phyloP scores from a whole-genome alignment of 2,329 filamentous ascomycete genomes.

The Fusarium hostae region DNA sequence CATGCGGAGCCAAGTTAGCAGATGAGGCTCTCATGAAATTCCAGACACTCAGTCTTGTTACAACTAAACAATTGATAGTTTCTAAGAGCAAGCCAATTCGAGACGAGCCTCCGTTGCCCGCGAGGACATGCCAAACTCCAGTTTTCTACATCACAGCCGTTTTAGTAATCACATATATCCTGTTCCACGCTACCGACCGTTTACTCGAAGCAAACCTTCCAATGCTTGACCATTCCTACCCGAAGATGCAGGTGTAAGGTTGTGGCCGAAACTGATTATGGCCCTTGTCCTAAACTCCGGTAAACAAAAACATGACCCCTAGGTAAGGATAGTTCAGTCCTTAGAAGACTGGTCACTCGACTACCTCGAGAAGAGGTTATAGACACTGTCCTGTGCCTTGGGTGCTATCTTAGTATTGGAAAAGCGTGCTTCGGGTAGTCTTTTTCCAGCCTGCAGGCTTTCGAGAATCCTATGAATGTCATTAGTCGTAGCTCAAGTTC shows the following conservation, averaged over 20 bases:
- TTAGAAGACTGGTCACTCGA: conserved; percentile 11
- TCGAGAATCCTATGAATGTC: conserved; percentile 75
- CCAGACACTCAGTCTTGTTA: neutral
- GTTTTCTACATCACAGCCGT: neutral
- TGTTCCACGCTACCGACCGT: neutral
- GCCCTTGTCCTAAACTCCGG: neutral
- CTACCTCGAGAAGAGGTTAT: conserved; percentile 56
- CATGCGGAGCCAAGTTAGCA: neutral
- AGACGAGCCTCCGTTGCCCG: neutral
- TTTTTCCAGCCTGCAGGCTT: conserved; percentile 78
- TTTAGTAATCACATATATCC: neutral
- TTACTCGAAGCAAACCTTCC: conserved; percentile 1
- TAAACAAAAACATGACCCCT: neutral
- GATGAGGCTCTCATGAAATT: neutral
- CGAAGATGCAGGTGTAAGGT: neutral
- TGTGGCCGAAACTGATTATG: neutral
- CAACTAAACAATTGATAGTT: neutral
- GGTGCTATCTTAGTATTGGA: conserved; percentile 69
- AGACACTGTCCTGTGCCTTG: conserved; percentile 73
- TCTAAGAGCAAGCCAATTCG: neutral
- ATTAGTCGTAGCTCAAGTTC: neutral
- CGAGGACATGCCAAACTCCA: neutral
- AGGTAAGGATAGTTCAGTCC: neutral
- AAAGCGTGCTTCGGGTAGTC: conserved; percentile 80
- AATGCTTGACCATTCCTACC: neutral